Evolutionary conservation across 495 filamentous ascomycete species (phyloP), one percentile per base, ranked within the genome.

Genomic region (Podospora pseudoanserina): DNA sequence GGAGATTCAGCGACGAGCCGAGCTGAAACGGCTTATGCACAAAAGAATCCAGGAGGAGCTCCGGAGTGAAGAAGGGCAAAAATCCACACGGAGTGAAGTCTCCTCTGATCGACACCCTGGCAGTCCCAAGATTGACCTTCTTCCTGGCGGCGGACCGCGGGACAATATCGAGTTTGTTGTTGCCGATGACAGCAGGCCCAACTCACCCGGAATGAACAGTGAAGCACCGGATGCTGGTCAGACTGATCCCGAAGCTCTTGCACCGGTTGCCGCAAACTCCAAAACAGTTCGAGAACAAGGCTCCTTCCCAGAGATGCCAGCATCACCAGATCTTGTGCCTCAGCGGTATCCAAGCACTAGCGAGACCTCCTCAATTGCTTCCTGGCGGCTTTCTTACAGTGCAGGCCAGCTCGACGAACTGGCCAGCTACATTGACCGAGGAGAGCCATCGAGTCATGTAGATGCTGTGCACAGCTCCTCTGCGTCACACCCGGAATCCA

Each of bases 41-140:
- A 80, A 82, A 67, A 77, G 84, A 66, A 85, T 86, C 26, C 81
- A 83, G 64, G 82, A 85, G 55, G 84, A 86, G 64, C 72, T 86
- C 34, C 80, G 79, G 63, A 81, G 67, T 44, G 80, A 80, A 44
- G 73, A 79, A 65, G 71, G 72, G 19, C 65, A 75, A 60, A 70
- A 69, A 26, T 67, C 65, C 0, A 32, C 67, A 7, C 64, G 27
- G 16, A 71, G 67, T 19, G 66, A 70, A 1, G 6, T 65, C 16
- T 69, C 66, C 2, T 67, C 69, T 16, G 74, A 23, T 32, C 68
- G 68, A 7, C 70, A 55, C 1, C 66, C 57, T 18, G 58, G 34
- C 61, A 67, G 66, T 34, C 59, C 67, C 18, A 61, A 59, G 20
- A 67, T 74, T 54, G 73, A 70, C 2, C 27, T 70, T 28, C 71